These are phyloP conservation scores for Populus nigra DNA, from an alignment of 345 rosid genomes.

Conservation along the genomic window DNA sequence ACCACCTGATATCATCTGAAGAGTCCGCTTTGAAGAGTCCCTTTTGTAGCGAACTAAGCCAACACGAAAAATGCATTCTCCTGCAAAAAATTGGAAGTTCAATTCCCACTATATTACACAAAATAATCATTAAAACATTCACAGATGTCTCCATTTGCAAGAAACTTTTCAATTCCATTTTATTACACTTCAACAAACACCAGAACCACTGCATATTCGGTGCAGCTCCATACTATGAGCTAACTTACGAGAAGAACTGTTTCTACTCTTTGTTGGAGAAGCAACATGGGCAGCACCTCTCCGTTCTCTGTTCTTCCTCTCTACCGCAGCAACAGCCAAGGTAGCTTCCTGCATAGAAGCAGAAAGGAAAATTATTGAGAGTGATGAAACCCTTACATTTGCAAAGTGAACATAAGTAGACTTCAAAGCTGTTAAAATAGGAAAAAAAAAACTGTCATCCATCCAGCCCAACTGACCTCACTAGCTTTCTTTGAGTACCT, in stretches of 20 bases:
- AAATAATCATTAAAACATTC: slow-evolving; percentile 12
- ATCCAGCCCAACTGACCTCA: slow-evolving; percentile 56
- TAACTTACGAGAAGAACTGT: slow-evolving; percentile 49
- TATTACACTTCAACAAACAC: neutral
- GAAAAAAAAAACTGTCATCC: neutral
- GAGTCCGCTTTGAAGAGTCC: slow-evolving; percentile 89
- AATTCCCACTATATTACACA: neutral
- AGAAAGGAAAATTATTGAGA: slow-evolving; percentile 9
- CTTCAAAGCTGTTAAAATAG: neutral
- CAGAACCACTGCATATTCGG: slow-evolving; percentile 8
- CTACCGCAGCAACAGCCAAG: slow-evolving; percentile 76
- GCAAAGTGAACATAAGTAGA: slow-evolving; percentile 1
- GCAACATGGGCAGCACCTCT: slow-evolving; percentile 30
- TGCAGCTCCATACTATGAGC: slow-evolving; percentile 22
- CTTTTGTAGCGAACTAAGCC: slow-evolving; percentile 81
- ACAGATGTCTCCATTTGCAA: neutral
- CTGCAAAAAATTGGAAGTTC: slow-evolving; percentile 31
- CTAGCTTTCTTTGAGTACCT: slow-evolving; percentile 73
- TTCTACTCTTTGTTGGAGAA: slow-evolving; percentile 41
- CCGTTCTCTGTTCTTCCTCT: slow-evolving; percentile 65
- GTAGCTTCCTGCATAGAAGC: slow-evolving; percentile 71
- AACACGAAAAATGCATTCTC: slow-evolving; percentile 76
- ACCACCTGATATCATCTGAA: slow-evolving; percentile 78
- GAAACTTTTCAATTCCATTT: too few species aligned
- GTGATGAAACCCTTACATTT: neutral